Conservation (phyloP, 2,329 filamentous ascomycete species). For the Clonostachys solani region DNA sequence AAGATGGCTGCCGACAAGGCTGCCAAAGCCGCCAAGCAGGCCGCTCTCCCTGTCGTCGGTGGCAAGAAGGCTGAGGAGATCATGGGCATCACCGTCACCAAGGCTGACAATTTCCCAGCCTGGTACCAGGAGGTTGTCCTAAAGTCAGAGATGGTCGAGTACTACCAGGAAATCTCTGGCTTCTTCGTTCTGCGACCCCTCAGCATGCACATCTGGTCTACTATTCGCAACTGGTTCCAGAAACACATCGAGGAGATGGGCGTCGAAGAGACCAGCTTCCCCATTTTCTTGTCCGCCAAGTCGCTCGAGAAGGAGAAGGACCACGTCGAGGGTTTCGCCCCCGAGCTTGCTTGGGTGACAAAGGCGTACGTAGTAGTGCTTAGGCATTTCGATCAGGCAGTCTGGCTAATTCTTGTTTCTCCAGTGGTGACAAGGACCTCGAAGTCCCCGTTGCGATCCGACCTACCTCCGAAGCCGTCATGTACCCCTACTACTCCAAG, state of each 20-base stretch:
- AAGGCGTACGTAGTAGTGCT: conserved; percentile 55
- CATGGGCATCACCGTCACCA: conserved; percentile 84
- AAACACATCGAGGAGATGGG: conserved; percentile 82
- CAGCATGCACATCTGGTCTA: conserved; percentile 64
- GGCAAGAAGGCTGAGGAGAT: conserved; percentile 63
- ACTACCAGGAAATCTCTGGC: conserved; percentile 90
- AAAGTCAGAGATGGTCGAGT: conserved; percentile 97
- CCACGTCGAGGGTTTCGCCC: conserved; percentile 97
- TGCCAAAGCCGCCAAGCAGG: conserved; percentile 56
- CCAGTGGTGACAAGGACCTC: conserved; percentile 83
- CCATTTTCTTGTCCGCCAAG: conserved; percentile 90
- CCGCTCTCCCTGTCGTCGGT: conserved; percentile 43
- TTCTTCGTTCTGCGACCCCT: conserved; percentile 87
- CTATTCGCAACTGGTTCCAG: conserved; percentile 64
- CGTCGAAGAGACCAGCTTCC: conserved; percentile 94
- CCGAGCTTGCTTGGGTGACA: conserved; percentile 85
- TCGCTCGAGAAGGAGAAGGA: conserved; percentile 87
- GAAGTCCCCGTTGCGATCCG: conserved; percentile 72
- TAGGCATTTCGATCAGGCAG: not conserved
- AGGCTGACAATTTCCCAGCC: conserved; percentile 80
- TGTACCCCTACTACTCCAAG: conserved; percentile 95
- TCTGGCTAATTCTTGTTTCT: not conserved
- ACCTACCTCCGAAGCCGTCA: conserved; percentile 71
- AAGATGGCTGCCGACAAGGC: conserved; percentile 58
- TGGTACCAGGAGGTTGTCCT: conserved; percentile 98